Percentiles rank a stretch among this genome's conserved stretches.
Conservation (phyloP, 495 filamentous ascomycete species). For the Aspergillus nanangensis region DNA sequence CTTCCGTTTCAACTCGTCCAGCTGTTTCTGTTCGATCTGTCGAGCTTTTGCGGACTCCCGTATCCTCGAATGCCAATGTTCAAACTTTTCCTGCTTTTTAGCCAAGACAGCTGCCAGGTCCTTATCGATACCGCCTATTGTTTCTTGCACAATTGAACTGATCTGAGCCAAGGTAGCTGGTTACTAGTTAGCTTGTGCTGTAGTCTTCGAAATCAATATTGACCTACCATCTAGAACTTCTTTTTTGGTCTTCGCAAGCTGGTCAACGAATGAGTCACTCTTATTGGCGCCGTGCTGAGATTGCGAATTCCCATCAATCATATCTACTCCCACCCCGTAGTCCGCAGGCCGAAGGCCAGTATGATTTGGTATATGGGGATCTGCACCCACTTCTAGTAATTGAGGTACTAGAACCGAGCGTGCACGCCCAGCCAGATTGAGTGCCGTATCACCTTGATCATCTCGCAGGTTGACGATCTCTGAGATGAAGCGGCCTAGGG, state of each 20-base stretch:
- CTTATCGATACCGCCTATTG: conserved; percentile 62
- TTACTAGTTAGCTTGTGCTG: conserved; percentile 18
- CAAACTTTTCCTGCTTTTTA: conserved; percentile 76
- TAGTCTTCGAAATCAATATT: background rate
- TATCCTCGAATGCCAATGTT: conserved; percentile 69
- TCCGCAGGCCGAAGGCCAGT: conserved; percentile 82
- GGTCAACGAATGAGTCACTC: conserved; percentile 56
- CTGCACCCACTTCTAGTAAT: conserved; percentile 86
- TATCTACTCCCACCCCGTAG: conserved; percentile 83
- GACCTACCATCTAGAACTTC: conserved; percentile 41
- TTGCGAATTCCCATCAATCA: conserved; percentile 39
- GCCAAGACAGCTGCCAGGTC: conserved; percentile 72
- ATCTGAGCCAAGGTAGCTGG: conserved; percentile 63
- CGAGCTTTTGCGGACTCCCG: conserved; percentile 74
- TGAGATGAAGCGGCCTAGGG: conserved; percentile 84
- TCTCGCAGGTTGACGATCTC: conserved; percentile 94
- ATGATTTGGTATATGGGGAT: conserved; percentile 82
- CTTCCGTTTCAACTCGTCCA: conserved; percentile 61
- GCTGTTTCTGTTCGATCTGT: conserved; percentile 64
- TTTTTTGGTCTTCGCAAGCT: conserved; percentile 50
- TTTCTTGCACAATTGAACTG: conserved; percentile 36
- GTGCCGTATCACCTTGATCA: conserved; percentile 86
- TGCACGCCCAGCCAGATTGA: conserved; percentile 88
- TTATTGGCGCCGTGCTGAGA: conserved; percentile 44
- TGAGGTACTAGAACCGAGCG: conserved; percentile 92